Base-by-base conservation (phyloP, 2,329 filamentous ascomycete genomes). In the Metarhizium anisopliae region DNA sequence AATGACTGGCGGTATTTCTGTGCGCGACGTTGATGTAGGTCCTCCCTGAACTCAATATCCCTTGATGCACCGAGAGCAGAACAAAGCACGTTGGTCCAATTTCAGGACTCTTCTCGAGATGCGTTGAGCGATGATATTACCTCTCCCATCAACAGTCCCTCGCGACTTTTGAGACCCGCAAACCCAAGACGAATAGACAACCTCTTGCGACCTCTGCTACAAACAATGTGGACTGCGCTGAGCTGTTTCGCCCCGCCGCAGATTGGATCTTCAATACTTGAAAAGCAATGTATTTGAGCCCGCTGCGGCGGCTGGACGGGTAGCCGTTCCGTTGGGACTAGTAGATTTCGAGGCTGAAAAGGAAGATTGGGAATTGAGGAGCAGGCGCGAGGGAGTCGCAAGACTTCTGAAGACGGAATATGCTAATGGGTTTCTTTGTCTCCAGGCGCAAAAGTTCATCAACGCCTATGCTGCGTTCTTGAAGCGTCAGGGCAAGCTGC, bases 401-500 rank as follows among this genome's bases (percentile, higher is more conserved):
- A 85, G 82, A 85, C 78, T 80, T 86, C 83, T 79, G 80, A 82
- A 76, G 82, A 86, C 83, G 83, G 83, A 86, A 85, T 84, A 75
- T 84, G 83, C 83, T 86, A 82, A 86, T 83, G 75, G 76, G 70
- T 71, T 67, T 66, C 56, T 71, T 72, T 67, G 67, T 71, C 65
- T 73, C 66, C 77, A 89, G 85, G 87, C 89, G 77, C 87, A 91
- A 76, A 90, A 92, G 81, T 94, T 94, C 83, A 92, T 94, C 79
- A 77, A 81, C 68, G 82, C 87, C 73, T 95, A 94, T 75, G 82
- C 88, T 73, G 86, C 84, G 71, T 95, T 94, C 85, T 78, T 95
- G 84, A 94, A 94, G 87, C 86, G 89, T 71, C 89, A 94, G 82
- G 90, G 90, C 79, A 93, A 93, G 82, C 87, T 94, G 67, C 87